A percentile compares a stretch with the other conserved stretches of the same genome.
phyloP scores from a whole-genome alignment of 306 rosid genomes.

The Cicer bijugum region DNA sequence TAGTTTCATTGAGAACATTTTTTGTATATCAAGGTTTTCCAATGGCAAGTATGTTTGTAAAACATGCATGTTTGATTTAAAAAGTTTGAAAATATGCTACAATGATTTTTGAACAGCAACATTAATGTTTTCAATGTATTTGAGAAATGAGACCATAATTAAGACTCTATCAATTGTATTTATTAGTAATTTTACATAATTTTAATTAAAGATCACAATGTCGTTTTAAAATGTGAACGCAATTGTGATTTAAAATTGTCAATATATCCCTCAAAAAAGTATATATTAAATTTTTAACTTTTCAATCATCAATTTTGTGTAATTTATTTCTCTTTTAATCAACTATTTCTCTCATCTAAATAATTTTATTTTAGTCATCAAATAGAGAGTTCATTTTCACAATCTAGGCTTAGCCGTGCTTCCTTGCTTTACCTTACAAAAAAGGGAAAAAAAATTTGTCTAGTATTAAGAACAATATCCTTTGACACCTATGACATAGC shows the following conservation, averaged over 20 bases:
- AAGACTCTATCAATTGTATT: not conserved
- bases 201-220: not conserved
- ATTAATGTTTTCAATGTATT: not conserved
- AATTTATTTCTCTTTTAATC: too few species aligned
- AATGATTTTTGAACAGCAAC: not conserved
- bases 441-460: not conserved
- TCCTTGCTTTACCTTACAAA: not conserved
- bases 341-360: too few species aligned
- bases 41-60: constrained; percentile 21
- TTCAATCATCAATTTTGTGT: too few species aligned
- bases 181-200: not conserved
- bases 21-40: constrained; percentile 1
- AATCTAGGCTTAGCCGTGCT: not conserved
- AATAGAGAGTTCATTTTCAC: too few species aligned
- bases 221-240: not conserved
- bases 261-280: not conserved
- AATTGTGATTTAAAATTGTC: not conserved
- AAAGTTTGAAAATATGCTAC: not conserved
- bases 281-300: too few species aligned
- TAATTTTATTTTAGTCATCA: too few species aligned
- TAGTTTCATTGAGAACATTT: not conserved
- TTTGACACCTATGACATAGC: not conserved
- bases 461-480: not conserved
- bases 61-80: constrained; percentile 12
- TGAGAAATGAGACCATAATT: not conserved